Evolutionary conservation across 1,284 basidiomycete genomes (phyloP).

Genomic region (Fomes fomentarius): DNA sequence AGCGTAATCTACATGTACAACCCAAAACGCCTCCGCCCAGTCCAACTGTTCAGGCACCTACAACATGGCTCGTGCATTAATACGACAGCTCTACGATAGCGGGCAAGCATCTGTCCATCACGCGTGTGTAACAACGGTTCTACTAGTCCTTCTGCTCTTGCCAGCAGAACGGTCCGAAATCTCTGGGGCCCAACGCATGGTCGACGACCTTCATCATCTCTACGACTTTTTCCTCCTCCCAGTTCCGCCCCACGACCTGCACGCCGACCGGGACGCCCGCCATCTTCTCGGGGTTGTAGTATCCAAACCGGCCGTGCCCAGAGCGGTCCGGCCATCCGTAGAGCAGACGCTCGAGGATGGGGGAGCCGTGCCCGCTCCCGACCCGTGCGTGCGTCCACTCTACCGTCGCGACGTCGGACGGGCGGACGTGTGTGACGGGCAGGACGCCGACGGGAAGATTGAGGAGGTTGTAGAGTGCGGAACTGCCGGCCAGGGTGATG

Average conservation of each 20-base stretch:
- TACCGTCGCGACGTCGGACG: constrained; percentile 60
- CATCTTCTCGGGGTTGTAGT: constrained; percentile 75
- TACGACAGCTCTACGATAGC: too few relatives aligned
- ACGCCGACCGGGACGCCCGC: constrained; percentile 83
- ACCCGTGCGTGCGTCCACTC: constrained; percentile 50
- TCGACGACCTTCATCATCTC: constrained; percentile 85
- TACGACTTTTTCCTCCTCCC: constrained; percentile 88
- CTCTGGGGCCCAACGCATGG: constrained; percentile 39
- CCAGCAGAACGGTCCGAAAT: constrained; percentile 44
- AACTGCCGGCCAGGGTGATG: constrained; percentile 32
- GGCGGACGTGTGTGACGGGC: constrained; percentile 81
- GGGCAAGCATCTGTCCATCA: too few relatives aligned
- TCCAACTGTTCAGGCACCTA: too few relatives aligned
- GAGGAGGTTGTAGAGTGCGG: constrained; percentile 70
- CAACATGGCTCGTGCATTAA: too few relatives aligned
- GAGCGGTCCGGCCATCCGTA: constrained; percentile 42
- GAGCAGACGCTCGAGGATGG: constrained; percentile 59
- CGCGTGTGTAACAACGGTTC: too few relatives aligned
- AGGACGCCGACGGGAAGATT: constrained; percentile 78
- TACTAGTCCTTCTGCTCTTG: constrained; percentile 15
- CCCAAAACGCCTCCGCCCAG: too few relatives aligned
- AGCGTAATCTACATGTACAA: too few relatives aligned
- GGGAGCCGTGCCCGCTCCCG: constrained; percentile 49
- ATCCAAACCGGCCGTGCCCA: constrained; percentile 39
- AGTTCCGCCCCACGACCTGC: constrained; percentile 78